A percentile compares a stretch with the other conserved stretches of the same genome.
Evolutionary conservation across 371 early-diverging fungal genomes (phyloP).

Genomic region (Mortierella sp.): DNA sequence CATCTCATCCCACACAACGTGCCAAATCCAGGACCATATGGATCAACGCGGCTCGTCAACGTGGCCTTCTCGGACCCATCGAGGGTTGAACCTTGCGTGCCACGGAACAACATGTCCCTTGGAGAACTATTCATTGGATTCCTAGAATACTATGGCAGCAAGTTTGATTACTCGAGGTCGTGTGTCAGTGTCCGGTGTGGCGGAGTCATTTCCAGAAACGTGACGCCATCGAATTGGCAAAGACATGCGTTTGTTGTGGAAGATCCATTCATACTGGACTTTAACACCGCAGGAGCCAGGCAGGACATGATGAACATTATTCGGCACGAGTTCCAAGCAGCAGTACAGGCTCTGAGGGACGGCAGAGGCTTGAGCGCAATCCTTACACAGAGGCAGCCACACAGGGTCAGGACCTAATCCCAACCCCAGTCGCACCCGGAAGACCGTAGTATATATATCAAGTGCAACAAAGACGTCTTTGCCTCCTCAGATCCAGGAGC

Average conservation of each 20-base stretch:
- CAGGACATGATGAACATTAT: slow-evolving; percentile 48
- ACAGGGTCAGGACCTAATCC: slow-evolving; percentile 7
- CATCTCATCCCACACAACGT: slow-evolving; percentile 52
- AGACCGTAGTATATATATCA: background rate
- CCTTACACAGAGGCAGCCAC: slow-evolving; percentile 33
- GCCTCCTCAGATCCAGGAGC: no score
- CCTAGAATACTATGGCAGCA: slow-evolving; percentile 48
- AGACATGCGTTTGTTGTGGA: slow-evolving; percentile 46
- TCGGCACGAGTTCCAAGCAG: slow-evolving; percentile 53
- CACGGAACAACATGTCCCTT: slow-evolving; percentile 44
- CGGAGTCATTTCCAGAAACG: slow-evolving; percentile 34
- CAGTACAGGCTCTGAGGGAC: slow-evolving; percentile 40
- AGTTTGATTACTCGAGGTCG: slow-evolving; percentile 40
- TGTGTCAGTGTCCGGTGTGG: slow-evolving; percentile 50
- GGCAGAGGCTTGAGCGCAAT: slow-evolving; percentile 47
- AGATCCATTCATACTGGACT: slow-evolving; percentile 45
- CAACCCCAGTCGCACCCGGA: background rate
- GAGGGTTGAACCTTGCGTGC: slow-evolving; percentile 33
- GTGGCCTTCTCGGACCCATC: slow-evolving; percentile 51
- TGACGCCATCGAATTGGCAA: slow-evolving; percentile 15
- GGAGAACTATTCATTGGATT: slow-evolving; percentile 51
- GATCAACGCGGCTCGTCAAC: slow-evolving; percentile 25
- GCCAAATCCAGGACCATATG: slow-evolving; percentile 33
- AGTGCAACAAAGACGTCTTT: background rate
- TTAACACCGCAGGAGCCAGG: slow-evolving; percentile 38